Percentiles rank a stretch among this genome's conserved stretches.
Conservation (phyloP, 1,284 basidiomycete genomes). For the Cerioporus squamosus region DNA sequence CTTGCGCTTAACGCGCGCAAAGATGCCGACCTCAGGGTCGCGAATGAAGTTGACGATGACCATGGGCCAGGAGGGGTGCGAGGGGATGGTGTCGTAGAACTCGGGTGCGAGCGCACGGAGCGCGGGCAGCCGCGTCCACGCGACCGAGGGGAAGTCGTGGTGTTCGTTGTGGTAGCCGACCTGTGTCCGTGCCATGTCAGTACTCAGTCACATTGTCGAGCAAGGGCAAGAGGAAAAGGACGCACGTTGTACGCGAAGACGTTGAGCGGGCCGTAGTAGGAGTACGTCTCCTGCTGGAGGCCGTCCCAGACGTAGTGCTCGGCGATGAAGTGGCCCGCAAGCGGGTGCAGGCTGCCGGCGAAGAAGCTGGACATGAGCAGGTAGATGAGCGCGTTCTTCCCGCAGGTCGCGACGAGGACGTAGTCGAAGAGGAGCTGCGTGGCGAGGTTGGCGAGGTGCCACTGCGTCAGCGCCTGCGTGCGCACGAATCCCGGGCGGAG, state of each 20-base stretch:
- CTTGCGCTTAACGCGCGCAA: constrained; percentile 39
- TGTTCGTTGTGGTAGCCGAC: constrained; percentile 99
- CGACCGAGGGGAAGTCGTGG: constrained; percentile 96
- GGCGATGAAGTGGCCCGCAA: constrained; percentile 97
- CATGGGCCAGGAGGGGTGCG: constrained; percentile 93
- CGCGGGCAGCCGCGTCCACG: constrained; percentile 94
- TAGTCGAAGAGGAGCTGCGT: constrained; percentile 78
- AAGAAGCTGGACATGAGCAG: constrained; percentile 91
- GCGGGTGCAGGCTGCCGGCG: constrained; percentile 93
- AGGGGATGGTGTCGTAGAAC: constrained; percentile 89
- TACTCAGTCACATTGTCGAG: neutral
- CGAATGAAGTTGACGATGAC: constrained; percentile 94
- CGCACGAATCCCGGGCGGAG: constrained; percentile 95
- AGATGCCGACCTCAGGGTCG: constrained; percentile 78
- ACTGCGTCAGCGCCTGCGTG: constrained; percentile 78
- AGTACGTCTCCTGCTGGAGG: constrained; percentile 92
- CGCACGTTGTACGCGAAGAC: constrained; percentile 92
- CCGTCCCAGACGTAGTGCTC: constrained; percentile 96
- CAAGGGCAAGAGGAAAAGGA: constrained; percentile 17
- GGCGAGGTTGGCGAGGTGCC: constrained; percentile 84
- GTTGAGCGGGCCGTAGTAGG: constrained; percentile 95
- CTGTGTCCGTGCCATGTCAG: constrained; percentile 38
- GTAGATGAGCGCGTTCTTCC: constrained; percentile 77
- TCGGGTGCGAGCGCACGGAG: constrained; percentile 87
- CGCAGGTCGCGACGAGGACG: constrained; percentile 64